These are phyloP conservation scores for Oropetium thomaeum DNA, from an alignment of 176 grass and related monocot species.

Conservation along the genomic window DNA sequence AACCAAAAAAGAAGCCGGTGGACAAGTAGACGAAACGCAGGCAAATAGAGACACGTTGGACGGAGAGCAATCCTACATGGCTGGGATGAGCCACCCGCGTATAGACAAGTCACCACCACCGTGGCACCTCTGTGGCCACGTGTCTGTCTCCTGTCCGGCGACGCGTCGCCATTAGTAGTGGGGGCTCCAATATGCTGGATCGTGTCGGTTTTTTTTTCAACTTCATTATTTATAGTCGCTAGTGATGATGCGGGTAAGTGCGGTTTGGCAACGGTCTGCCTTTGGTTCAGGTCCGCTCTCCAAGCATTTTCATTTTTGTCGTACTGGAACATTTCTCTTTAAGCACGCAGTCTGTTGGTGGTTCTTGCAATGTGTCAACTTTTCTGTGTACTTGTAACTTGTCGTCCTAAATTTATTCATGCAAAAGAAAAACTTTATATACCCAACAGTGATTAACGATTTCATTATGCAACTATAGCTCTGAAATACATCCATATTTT, in stretches of 20 bases:
- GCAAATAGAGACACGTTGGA: constrained; percentile 33
- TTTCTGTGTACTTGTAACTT: not conserved
- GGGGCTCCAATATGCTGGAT: constrained; percentile 42
- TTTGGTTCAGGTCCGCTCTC: constrained; percentile 26
- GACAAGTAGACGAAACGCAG: not conserved
- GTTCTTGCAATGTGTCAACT: not conserved
- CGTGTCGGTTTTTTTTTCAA: constrained; percentile 29
- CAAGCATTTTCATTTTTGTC: not conserved
- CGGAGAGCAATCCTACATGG: not conserved
- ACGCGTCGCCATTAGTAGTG: constrained; percentile 43
- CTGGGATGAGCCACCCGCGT: not conserved
- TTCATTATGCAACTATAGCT: not conserved
- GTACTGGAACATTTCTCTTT: constrained; percentile 21
- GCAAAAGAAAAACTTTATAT: not conserved
- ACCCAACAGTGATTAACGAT: not conserved
- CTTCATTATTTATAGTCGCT: constrained; percentile 1
- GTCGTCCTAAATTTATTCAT: not conserved
- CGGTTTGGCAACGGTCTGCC: constrained; percentile 20
- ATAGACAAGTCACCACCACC: constrained; percentile 49
- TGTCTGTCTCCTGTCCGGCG: not conserved
- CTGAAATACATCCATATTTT: not conserved
- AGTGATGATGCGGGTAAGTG: constrained; percentile 53
- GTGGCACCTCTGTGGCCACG: not conserved
- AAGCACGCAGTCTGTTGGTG: constrained; percentile 19
- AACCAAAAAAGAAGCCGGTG: not conserved